Conservation (phyloP, 2,329 filamentous ascomycete genomes). For the Xenoacremonium recifei region DNA sequence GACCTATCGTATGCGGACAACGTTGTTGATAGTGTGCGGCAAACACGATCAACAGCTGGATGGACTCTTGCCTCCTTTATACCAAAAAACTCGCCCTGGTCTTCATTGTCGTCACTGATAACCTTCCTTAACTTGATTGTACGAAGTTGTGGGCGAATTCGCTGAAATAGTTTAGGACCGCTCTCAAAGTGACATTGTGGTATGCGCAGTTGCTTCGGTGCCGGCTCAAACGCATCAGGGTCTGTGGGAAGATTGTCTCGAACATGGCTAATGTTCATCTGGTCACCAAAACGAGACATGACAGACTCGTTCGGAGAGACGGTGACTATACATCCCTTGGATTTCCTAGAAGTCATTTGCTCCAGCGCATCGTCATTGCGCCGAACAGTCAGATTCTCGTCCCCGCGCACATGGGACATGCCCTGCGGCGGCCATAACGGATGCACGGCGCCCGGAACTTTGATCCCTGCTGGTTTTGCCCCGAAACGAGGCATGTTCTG, state of each 20-base stretch:
- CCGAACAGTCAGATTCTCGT: slow-evolving; percentile 5
- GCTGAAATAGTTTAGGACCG: slow-evolving; percentile 50
- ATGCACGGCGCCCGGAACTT: slow-evolving; percentile 63
- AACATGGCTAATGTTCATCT: slow-evolving; percentile 26
- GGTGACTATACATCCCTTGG: slow-evolving; percentile 46
- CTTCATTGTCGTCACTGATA: slow-evolving; percentile 17
- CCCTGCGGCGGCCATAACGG: slow-evolving; percentile 71
- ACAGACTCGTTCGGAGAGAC: slow-evolving; percentile 43
- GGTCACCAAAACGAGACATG: slow-evolving; percentile 28
- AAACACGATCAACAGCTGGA: slow-evolving; percentile 59
- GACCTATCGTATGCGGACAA: slow-evolving; percentile 80
- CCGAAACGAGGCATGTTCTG: slow-evolving; percentile 46
- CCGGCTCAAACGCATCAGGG: slow-evolving; percentile 40
- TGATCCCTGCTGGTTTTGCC: slow-evolving; percentile 45
- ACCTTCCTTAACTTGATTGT: slow-evolving; percentile 18
- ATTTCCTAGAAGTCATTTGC: slow-evolving; percentile 38
- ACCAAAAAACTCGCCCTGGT: slow-evolving; percentile 35
- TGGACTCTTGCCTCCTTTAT: slow-evolving; percentile 39
- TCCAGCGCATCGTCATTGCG: not conserved
- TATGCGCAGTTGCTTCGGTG: slow-evolving; percentile 50
- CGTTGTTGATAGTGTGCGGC: slow-evolving; percentile 55
- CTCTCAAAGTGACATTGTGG: slow-evolving; percentile 58
- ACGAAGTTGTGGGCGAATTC: slow-evolving; percentile 46
- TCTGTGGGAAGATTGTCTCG: slow-evolving; percentile 27
- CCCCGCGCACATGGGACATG: slow-evolving; percentile 61